Base-by-base conservation (phyloP, 306 rosid genomes). In the Biancaea sappan region DNA sequence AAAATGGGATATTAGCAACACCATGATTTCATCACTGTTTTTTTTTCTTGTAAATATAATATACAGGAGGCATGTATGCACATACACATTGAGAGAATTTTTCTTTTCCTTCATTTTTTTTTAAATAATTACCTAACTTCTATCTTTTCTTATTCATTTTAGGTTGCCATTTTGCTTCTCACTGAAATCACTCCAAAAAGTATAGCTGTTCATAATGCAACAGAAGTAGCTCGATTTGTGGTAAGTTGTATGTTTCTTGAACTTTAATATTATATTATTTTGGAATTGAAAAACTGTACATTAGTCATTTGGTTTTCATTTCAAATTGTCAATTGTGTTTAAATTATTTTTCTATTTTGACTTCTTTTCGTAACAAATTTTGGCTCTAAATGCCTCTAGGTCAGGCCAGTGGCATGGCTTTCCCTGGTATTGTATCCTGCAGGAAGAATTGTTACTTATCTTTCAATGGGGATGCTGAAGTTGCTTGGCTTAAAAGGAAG, bases 341-440 rank as follows among this genome's bases (percentile, higher is more conserved):
- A 72, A 65, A 24, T 63, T 59, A 11, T 35, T 15, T 73, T 81
- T 52, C 29, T 69, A 26, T n/a, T 71, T 75, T 75, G 22, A 71
- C 37, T 72, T 51, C 44, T 26, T 75, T 58, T 57, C 56, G 24
- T 72, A 68, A 85, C 77, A 41, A 52, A 73, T 61, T 22, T 72
- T 68, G 73, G 56, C 61, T 79, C 61, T 73, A 59, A 62, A 79
- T 82, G 79, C 84, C 83, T 79, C 76, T 85, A 95, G 99, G 99
- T 92, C 83, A 86, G 98, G 80, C 99, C 99, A 69, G 99, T 95
- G 85, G 99, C 99, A 8, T 95, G 99, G 98, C 99, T 95, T 81
- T 92, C 99, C 19, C 50, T 95, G 81, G 85, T 95, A 56, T 74
- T 95, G 78, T 95, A 95, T 76, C 99, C 99, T 10, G 97, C 78